phyloP scores from a whole-genome alignment of 148 eudicot species.

The Beta vulgaris region DNA sequence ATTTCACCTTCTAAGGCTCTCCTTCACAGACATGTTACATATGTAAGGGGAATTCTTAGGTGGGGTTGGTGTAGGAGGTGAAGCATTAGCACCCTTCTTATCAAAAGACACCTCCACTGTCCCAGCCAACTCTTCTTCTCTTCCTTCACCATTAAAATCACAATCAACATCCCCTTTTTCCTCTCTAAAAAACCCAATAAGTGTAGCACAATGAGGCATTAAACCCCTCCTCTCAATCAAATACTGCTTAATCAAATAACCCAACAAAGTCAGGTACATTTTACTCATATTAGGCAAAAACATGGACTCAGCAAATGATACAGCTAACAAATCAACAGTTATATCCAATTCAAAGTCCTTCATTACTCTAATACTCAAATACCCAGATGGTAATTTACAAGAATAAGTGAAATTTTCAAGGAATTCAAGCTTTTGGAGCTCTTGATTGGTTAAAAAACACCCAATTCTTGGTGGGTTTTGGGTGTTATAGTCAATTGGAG shows the following conservation, averaged over 20 bases:
- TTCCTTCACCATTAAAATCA: slow-evolving; percentile 12
- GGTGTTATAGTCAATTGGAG: slow-evolving; percentile 24
- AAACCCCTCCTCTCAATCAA: slow-evolving; percentile 59
- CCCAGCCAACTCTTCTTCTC: slow-evolving; percentile 53
- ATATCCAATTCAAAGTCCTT: slow-evolving; percentile 50
- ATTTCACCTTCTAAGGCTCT: slow-evolving; percentile 60
- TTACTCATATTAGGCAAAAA: slow-evolving; percentile 34
- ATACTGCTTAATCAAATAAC: slow-evolving; percentile 65
- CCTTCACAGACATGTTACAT: slow-evolving; percentile 83
- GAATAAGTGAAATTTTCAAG: slow-evolving; percentile 46
- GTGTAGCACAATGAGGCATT: slow-evolving; percentile 71
- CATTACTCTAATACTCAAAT: slow-evolving; percentile 52
- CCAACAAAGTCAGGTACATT: slow-evolving; percentile 44
- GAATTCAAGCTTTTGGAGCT: slow-evolving; percentile 49
- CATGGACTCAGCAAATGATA: slow-evolving; percentile 77
- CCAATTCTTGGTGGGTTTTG: slow-evolving; percentile 37
- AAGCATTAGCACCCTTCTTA: slow-evolving; percentile 65
- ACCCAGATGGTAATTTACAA: slow-evolving; percentile 57
- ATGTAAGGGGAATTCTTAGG: slow-evolving; percentile 79
- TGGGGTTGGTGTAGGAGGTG: slow-evolving; percentile 73
- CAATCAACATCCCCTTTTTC: slow-evolving; percentile 16
- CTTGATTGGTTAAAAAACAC: slow-evolving; percentile 46
- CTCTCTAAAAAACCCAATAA: slow-evolving; percentile 57
- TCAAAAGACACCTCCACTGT: slow-evolving; percentile 76
- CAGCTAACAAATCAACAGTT: slow-evolving; percentile 49